Conservation (phyloP, 2,329 filamentous ascomycete species). For the Cladophialophora chaetospira region DNA sequence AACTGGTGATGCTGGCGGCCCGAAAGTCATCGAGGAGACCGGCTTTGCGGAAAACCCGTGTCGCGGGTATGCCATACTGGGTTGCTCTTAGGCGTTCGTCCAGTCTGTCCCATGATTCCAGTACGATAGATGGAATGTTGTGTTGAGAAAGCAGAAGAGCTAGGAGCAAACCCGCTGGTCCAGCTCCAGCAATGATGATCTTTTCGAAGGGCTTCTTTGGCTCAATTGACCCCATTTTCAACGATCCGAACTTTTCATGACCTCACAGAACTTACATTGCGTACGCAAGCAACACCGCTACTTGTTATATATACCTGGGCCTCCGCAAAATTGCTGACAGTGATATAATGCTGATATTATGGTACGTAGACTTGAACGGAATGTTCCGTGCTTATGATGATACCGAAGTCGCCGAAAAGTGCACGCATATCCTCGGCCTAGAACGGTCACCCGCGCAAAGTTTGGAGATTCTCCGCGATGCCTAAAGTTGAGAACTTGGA, state of each 20-base stretch:
- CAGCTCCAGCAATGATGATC: conserved; percentile 37
- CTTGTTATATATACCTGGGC: not conserved
- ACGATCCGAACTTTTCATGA: not conserved
- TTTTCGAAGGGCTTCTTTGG: conserved; percentile 16
- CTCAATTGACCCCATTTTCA: conserved; percentile 13
- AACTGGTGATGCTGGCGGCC: conserved; percentile 33
- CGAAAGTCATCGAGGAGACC: conserved; percentile 58
- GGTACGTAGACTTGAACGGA: not conserved
- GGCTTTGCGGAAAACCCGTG: conserved; percentile 59
- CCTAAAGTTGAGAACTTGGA: no score
- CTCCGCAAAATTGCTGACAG: no score
- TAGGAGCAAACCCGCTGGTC: conserved; percentile 38
- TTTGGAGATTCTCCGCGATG: no score
- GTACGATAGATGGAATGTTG: conserved; percentile 9
- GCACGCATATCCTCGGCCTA: no score
- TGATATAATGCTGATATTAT: not conserved
- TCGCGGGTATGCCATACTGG: conserved; percentile 62
- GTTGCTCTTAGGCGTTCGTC: conserved; percentile 51
- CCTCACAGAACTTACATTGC: not conserved
- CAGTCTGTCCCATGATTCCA: conserved; percentile 18
- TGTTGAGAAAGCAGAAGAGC: conserved; percentile 32
- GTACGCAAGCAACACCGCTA: not conserved
- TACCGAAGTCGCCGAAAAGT: no score
- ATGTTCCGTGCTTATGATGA: not conserved
- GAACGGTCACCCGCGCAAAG: no score